These are phyloP conservation scores for Suhomyces maxii DNA, from an alignment of 1,139 yeast species.

Conservation along the genomic window DNA sequence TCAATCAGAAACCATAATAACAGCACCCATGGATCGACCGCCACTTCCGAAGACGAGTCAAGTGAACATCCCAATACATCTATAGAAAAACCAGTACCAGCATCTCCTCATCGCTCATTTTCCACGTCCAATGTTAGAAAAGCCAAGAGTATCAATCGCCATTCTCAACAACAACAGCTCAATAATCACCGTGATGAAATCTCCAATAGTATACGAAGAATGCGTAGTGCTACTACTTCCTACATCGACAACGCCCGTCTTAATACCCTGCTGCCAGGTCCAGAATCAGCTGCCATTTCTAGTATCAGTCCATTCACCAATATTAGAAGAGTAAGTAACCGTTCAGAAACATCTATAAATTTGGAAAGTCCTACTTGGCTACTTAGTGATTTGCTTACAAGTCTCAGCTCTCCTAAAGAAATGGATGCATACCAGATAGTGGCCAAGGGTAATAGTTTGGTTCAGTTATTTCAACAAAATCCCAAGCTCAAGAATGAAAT, in stretches of 20 bases:
- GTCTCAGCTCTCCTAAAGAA: constrained; percentile 27
- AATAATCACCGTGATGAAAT: constrained; percentile 3
- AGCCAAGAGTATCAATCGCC: constrained; percentile 5
- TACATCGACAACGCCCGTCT: constrained; percentile 4
- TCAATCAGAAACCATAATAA: constrained; percentile 4
- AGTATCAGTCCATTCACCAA: constrained; percentile 2
- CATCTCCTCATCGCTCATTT: constrained; percentile 3
- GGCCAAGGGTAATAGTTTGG: constrained; percentile 63
- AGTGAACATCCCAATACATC: not conserved
- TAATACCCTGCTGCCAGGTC: not conserved
- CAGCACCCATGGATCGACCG: constrained; percentile 1
- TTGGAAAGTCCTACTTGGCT: constrained; percentile 40
- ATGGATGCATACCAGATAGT: constrained; percentile 51
- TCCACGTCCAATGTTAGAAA: constrained; percentile 4
- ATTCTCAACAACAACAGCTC: constrained; percentile 4
- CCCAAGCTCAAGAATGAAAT: constrained; percentile 68
- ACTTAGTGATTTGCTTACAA: constrained; percentile 34
- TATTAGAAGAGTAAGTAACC: constrained; percentile 6
- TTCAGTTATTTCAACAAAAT: constrained; percentile 53
- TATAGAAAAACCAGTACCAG: not conserved
- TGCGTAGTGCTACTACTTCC: constrained; percentile 13
- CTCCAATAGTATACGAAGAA: constrained; percentile 8
- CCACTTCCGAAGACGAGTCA: constrained; percentile 6
- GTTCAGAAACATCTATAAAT: constrained; percentile 10
- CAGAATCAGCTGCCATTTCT: not conserved